Conservation (phyloP, 2,329 filamentous ascomycete species). For the Ceratocystis papillata region DNA sequence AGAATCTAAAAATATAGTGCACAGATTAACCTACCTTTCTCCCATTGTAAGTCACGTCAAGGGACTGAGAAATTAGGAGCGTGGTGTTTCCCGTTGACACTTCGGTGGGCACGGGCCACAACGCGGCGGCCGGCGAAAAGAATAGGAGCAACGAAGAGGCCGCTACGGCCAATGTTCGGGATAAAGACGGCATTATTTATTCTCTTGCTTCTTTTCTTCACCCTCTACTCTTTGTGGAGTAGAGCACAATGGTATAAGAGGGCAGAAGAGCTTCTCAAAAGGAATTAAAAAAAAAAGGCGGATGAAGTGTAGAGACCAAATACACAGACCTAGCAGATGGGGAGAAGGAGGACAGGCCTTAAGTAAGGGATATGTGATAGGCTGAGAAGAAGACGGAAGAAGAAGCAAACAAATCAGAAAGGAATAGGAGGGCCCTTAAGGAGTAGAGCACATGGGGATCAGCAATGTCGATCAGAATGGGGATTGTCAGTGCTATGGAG, state of each 20-base stretch:
- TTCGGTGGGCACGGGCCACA: conserved; percentile 48
- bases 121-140: conserved; percentile 33
- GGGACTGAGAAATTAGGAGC: conserved; percentile 43
- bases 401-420: neutral
- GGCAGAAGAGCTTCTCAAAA: neutral
- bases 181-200: conserved; percentile 20
- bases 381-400: neutral
- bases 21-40: conserved; percentile 41
- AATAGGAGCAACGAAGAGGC: conserved; percentile 27
- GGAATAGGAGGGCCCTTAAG: neutral
- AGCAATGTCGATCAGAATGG: neutral
- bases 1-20: conserved; percentile 28
- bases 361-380: neutral
- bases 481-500: neutral
- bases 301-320: too few species aligned
- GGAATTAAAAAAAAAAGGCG: neutral
- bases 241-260: neutral
- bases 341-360: too few species aligned
- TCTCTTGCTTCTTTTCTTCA: too few species aligned
- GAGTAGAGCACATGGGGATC: neutral
- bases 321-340: too few species aligned
- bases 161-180: conserved; percentile 15
- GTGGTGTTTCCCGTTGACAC: conserved; percentile 42
- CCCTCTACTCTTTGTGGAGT: conserved; percentile 9
- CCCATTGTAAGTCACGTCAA: conserved; percentile 50